These are phyloP conservation scores for Malassezia restricta DNA, from an alignment of 1,284 basidiomycete genomes.

Conservation along the genomic window DNA sequence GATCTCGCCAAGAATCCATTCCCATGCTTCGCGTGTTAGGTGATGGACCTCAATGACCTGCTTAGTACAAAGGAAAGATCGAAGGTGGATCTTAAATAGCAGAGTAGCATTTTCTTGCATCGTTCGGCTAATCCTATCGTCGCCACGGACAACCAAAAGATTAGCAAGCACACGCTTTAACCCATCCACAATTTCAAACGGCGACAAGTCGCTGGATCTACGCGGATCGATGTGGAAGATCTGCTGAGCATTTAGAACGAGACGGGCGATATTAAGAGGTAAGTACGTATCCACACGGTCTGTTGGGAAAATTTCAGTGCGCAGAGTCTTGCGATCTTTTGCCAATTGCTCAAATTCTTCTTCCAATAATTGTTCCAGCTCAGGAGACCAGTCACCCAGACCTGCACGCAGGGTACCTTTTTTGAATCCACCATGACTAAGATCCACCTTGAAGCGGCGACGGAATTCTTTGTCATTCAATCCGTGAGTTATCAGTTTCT, in stretches of 20 bases:
- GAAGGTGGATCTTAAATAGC: slow-evolving; percentile 65
- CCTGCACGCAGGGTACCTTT: slow-evolving; percentile 75
- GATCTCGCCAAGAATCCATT: slow-evolving; percentile 93
- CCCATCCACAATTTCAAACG: slow-evolving; percentile 69
- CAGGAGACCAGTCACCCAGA: slow-evolving; percentile 75
- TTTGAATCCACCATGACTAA: slow-evolving; percentile 52
- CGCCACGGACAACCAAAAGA: slow-evolving; percentile 62
- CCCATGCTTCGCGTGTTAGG: slow-evolving; percentile 61
- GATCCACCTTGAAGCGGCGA: slow-evolving; percentile 79
- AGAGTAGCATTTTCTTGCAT: slow-evolving; percentile 81
- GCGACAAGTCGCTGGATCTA: slow-evolving; percentile 83
- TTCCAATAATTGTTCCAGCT: slow-evolving; percentile 75
- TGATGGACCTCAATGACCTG: slow-evolving; percentile 43
- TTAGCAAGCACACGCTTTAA: slow-evolving; percentile 49
- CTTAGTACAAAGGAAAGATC: slow-evolving; percentile 41
- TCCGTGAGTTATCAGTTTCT: slow-evolving; percentile 77
- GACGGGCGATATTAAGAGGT: slow-evolving; percentile 66
- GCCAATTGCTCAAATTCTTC: slow-evolving; percentile 69
- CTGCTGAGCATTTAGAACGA: slow-evolving; percentile 87
- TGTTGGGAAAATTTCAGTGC: slow-evolving; percentile 63
- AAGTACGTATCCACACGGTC: slow-evolving; percentile 59
- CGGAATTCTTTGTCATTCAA: slow-evolving; percentile 75
- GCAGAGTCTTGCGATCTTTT: slow-evolving; percentile 64
- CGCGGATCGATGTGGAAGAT: slow-evolving; percentile 93
- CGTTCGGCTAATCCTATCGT: slow-evolving; percentile 56